Conservation (phyloP, 2,329 filamentous ascomycete genomes). For the Huntiella savannae region DNA sequence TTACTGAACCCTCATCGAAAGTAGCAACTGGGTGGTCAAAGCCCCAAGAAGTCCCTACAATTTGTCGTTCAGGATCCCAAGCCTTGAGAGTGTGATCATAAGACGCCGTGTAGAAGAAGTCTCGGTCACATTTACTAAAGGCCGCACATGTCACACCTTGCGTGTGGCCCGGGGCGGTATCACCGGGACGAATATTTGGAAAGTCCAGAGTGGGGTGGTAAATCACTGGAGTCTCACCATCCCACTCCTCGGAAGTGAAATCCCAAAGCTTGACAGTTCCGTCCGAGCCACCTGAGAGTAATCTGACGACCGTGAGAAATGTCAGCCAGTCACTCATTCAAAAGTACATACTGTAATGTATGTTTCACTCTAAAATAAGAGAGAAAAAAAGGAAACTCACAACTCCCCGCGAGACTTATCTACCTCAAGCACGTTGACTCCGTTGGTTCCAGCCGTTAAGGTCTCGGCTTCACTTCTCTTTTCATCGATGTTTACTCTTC, state of each 20-base stretch:
- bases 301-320: slow-evolving; percentile 24
- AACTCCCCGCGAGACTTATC: slow-evolving; percentile 67
- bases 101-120: slow-evolving; percentile 57
- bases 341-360: not conserved
- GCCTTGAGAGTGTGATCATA: slow-evolving; percentile 63
- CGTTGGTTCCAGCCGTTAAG: slow-evolving; percentile 48
- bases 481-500: not conserved
- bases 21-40: slow-evolving; percentile 53
- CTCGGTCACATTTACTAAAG: slow-evolving; percentile 62
- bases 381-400: slow-evolving; percentile 22
- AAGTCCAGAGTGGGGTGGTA: slow-evolving; percentile 37
- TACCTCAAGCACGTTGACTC: slow-evolving; percentile 60
- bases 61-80: slow-evolving; percentile 46
- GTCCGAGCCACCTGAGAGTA: slow-evolving; percentile 73
- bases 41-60: slow-evolving; percentile 45
- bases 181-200: slow-evolving; percentile 21
- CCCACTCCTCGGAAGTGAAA: slow-evolving; percentile 36
- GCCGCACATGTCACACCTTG: slow-evolving; percentile 58
- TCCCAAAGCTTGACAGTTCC: slow-evolving; percentile 77
- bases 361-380: not conserved
- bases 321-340: not conserved
- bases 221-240: slow-evolving; percentile 25
- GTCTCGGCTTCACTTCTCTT: not conserved
- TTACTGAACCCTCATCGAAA: slow-evolving; percentile 55
- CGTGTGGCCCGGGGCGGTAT: slow-evolving; percentile 28